Conservation (phyloP, 1,284 basidiomycete species). For the Puccinia novopanici region DNA sequence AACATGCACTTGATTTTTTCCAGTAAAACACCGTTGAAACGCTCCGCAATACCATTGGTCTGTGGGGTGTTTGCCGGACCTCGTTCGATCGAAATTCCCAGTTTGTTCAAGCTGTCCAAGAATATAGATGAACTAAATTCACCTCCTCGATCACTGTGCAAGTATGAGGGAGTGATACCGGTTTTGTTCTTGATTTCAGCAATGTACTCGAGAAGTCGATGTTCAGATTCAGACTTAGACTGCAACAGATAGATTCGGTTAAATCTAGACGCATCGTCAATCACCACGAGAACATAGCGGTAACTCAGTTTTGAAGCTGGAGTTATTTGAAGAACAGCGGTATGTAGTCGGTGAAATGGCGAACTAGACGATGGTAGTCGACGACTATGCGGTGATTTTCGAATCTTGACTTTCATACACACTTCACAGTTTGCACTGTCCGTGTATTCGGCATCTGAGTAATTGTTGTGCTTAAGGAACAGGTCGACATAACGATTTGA, state of each 20-base stretch:
- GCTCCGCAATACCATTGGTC: conserved; percentile 1
- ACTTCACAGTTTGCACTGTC: not conserved
- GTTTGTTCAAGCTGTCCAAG: not conserved
- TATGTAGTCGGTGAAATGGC: conserved; percentile 3
- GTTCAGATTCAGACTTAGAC: not conserved
- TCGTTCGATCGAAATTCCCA: not conserved
- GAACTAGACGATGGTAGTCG: not conserved
- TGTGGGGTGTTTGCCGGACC: conserved; percentile 3
- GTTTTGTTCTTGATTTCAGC: not conserved
- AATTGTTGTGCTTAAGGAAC: not conserved
- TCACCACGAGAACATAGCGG: conserved; percentile 7
- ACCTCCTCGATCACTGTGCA: too few species aligned
- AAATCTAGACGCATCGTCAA: conserved; percentile 22
- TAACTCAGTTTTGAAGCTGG: not conserved
- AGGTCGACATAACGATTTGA: not conserved
- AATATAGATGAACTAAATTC: conserved; percentile 8
- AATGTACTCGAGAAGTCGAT: not conserved
- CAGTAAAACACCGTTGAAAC: not conserved
- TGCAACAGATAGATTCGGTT: conserved; percentile 12
- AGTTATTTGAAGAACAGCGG: not conserved
- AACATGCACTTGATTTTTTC: conserved; percentile 3
- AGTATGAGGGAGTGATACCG: not conserved
- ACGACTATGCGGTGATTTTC: not conserved
- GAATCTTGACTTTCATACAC: not conserved
- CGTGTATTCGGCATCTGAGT: not conserved